These are phyloP conservation scores for Chrysanthemum seticuspe DNA, from an alignment of 129 eudicot genomes.

Conservation along the genomic window DNA sequence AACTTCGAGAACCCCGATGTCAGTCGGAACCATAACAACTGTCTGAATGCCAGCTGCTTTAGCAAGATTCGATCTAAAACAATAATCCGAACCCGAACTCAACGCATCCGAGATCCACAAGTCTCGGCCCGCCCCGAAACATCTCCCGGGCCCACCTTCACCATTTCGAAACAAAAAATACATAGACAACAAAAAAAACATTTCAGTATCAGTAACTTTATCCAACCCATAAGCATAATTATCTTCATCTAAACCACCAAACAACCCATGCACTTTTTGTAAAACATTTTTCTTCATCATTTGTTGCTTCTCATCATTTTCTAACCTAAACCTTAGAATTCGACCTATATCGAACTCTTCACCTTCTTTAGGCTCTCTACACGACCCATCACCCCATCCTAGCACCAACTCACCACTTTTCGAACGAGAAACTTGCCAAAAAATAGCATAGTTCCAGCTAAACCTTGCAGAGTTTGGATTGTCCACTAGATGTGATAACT, in stretches of 20 bases:
- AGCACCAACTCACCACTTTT: constrained; percentile 73
- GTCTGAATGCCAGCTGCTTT: constrained; percentile 89
- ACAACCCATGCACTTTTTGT: constrained; percentile 57
- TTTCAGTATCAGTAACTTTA: constrained; percentile 84
- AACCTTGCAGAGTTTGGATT: constrained; percentile 52
- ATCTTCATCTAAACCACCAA: constrained; percentile 82
- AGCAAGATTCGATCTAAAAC: constrained; percentile 69
- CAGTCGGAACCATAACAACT: constrained; percentile 77
- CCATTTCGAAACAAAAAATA: constrained; percentile 71
- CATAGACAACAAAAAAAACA: constrained; percentile 87
- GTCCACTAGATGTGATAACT: constrained; percentile 91
- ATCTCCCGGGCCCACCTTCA: constrained; percentile 85
- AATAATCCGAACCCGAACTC: constrained; percentile 53
- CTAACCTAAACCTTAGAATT: constrained; percentile 37
- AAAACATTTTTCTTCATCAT: constrained; percentile 68
- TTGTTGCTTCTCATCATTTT: constrained; percentile 70
- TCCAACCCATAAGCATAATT: constrained; percentile 76
- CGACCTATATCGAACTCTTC: constrained; percentile 60
- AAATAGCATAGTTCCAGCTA: constrained; percentile 89
- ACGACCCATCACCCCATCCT: constrained; percentile 97
- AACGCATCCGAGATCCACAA: constrained; percentile 60
- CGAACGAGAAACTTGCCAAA: constrained; percentile 79
- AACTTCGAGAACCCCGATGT: constrained; percentile 72
- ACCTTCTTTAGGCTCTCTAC: constrained; percentile 78
- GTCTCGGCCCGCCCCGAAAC: constrained; percentile 60